Base-by-base conservation (phyloP, 75 land plant genomes). In the Sequoia sempervirens region DNA sequence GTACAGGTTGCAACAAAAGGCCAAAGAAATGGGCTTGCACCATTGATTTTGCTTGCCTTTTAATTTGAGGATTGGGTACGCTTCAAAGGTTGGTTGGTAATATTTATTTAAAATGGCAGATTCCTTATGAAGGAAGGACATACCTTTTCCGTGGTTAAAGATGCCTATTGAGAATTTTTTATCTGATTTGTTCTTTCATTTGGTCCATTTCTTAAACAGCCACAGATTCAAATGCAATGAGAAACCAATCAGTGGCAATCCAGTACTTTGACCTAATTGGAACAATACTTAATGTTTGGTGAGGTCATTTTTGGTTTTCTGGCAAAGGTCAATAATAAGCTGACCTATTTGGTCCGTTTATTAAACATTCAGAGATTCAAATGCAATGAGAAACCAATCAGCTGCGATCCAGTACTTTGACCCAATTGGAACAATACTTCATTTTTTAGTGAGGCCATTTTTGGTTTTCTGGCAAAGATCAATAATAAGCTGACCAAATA, bases 151-250 rank as follows among this genome's bases (percentile, higher is more conserved):
- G 43, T 75, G 41, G 75, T 73, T 36, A 37, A 73, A 34, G 75
- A n/a, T 18, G 26, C 10, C 5, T 37, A 75, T 75, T 20, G 43
- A 75, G 78, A 75, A 75, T 2, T 38, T 75, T 18, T 18, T 6
- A 75, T 38, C 40, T 3, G 41, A 75, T 75, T 75, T 75, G 17
- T 75, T 75, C 78, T 37, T 75, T 75, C 43, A 37, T 75, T 75
- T 75, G 38, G 78, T 75, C 41, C 5, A 18, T 75, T 75, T 5
- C 38, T 75, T 75, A 23, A 75, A 37, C 78, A 75, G 20, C 78
- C 26, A 7, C 20, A 38, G 13, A 34, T 73, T 36, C 75, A 15
- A 37, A 9, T 75, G 7, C 18, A 40, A 38, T 4, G 43, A 75
- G 78, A 75, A 75, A 38, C 43, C 17, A 37, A 38, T 30, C 43